These are phyloP conservation scores for Emergomyces orientalis DNA, from an alignment of 2,329 filamentous ascomycete species.

Conservation along the genomic window DNA sequence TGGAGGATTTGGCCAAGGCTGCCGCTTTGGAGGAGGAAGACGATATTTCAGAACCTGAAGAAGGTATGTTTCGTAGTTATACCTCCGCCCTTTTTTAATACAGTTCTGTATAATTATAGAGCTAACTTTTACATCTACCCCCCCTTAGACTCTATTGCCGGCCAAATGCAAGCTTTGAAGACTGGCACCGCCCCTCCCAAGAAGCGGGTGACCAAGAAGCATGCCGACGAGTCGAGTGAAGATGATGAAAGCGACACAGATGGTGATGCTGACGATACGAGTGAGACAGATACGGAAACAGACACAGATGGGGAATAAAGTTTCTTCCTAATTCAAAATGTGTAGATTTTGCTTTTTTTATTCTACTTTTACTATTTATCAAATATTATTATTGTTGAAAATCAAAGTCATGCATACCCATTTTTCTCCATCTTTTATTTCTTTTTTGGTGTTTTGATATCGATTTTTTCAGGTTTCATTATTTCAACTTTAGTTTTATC, in stretches of 20 bases:
- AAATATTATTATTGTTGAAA: not conserved
- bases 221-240: constrained; percentile 51
- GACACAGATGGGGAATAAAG: constrained; percentile 61
- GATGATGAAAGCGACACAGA: constrained; percentile 53
- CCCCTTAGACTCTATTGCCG: constrained; percentile 67
- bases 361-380: constrained; percentile 1
- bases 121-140: constrained; percentile 14
- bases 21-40: constrained; percentile 73
- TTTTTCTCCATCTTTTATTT: not conserved
- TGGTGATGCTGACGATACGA: constrained; percentile 51
- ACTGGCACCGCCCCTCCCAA: constrained; percentile 48
- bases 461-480: not conserved
- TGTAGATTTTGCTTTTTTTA: not conserved
- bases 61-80: constrained; percentile 56
- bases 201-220: constrained; percentile 50
- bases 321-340: not conserved
- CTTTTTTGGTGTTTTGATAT: not conserved
- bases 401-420: not conserved
- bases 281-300: constrained; percentile 60
- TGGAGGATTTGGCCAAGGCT: constrained; percentile 82
- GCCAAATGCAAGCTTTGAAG: constrained; percentile 83
- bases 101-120: constrained; percentile 18
- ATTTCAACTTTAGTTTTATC: not conserved
- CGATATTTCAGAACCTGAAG: constrained; percentile 95
- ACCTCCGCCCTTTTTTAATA: constrained; percentile 9